Base-by-base conservation (phyloP, 257 asterid genomes). In the Fraxinus cuspidata region DNA sequence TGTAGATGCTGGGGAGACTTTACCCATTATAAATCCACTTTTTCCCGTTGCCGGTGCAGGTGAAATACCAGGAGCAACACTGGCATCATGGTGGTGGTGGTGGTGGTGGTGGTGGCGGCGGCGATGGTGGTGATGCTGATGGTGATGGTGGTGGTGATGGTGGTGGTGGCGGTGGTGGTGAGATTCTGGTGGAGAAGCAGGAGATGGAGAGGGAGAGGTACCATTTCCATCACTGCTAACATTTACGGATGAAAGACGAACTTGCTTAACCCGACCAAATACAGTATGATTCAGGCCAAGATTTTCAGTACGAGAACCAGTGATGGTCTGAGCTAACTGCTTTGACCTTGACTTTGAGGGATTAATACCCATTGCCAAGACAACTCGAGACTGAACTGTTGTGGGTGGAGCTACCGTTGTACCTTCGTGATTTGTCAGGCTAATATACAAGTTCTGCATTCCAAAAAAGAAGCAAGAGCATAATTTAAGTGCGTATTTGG, bases 231-330 rank as follows among this genome's bases (percentile, higher is more conserved):
- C 83, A 18, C 83, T 56, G 18, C 88, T 90, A 15, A 85, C 89
- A 73, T 96, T 27, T 29, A 83, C 60, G 34, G 98, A 90, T 28
- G 99, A 93, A 79, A 96, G 97, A 78, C 91, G 84, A 53, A 96
- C 96, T 88, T 96, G 99, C 85, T 96, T 96, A 40, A 96, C 99
- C 80, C 86, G 88, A 32, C 99, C 99, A 81, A 96, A 96, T 27
- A 93, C 97, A 0, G 96, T 96, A 91, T 96, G 86, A 74, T 96
- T 92, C 58, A 96, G 91, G 77, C 99, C 99, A 60, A 96, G 97
- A 83, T 96, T 96, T 81, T 89, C 88, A 5, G 90, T 9, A 79
- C 85, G 89, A 18, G 98, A 91, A 44, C 89, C 93, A 4, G 87
- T 84, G 73, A 96, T 93, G 4, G 96, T 88, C 79, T 90, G 97